Percentiles rank a stretch among this genome's conserved stretches.
Conservation (phyloP, 2,329 filamentous ascomycete species). For the Hypoxylon sp. region DNA sequence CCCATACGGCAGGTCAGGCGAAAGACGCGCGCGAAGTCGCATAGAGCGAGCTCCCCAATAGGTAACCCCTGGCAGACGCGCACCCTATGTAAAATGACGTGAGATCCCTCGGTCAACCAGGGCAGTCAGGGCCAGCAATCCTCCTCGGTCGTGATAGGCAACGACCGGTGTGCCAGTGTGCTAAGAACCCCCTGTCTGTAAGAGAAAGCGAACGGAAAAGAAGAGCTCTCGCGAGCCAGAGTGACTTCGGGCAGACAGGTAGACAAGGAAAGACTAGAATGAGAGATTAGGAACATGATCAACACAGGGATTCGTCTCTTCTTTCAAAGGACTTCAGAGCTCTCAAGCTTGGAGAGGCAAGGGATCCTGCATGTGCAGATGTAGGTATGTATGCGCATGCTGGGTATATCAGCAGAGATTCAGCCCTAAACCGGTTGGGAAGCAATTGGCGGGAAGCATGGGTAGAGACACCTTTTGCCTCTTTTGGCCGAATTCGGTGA, state of each 20-base stretch:
- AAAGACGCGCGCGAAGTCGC: constrained; percentile 14
- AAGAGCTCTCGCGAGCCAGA: constrained; percentile 6
- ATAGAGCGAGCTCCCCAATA: constrained; percentile 10
- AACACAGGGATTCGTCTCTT: constrained; percentile 28
- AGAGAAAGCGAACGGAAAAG: no score
- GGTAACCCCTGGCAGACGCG: constrained; percentile 9
- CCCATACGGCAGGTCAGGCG: constrained; percentile 28
- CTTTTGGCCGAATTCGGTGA: constrained; percentile 30
- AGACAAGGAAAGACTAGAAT: constrained; percentile 3
- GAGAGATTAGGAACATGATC: constrained; percentile 30
- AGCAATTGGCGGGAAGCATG: constrained; percentile 26
- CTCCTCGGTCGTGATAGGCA: constrained; percentile 25
- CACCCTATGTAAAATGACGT: constrained; percentile 34
- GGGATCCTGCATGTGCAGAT: constrained; percentile 20
- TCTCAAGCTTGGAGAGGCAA: constrained; percentile 24
- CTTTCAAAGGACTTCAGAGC: constrained; percentile 14
- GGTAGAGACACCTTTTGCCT: constrained; percentile 18
- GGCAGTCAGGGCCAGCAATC: constrained; percentile 15
- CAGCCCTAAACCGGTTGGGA: constrained; percentile 35
- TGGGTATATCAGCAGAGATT: no score
- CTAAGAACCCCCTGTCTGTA: constrained; percentile 12
- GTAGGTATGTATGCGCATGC: constrained; percentile 23
- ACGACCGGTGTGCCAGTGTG: constrained; percentile 23
- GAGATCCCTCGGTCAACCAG: constrained; percentile 35
- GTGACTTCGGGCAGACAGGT: constrained; percentile 16